Base-by-base conservation (phyloP, 768 basidiomycete genomes). In the Pisolithus orientalis region DNA sequence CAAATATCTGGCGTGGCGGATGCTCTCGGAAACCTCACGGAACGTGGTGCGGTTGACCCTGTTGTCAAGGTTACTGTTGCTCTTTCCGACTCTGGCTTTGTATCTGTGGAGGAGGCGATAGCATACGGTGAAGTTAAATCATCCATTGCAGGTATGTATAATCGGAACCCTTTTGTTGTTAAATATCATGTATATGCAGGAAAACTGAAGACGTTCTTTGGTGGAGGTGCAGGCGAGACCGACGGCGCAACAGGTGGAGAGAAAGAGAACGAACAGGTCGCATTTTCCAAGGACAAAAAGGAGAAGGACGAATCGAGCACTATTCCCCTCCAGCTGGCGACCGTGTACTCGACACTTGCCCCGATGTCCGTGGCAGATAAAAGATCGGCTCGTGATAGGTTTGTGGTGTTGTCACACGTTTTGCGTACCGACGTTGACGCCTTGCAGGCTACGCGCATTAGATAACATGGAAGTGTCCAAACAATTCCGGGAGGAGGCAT, bases 191-290 rank as follows among this genome's bases (percentile, higher is more conserved):
- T 44, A 47, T 39, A 47, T 27, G 38, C 59, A 83, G 92, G 88
- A 53, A 93, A 89, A 71, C 71, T 99, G 53, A 96, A 94, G 72
- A 85, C 83, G 39, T 70, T 99, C 54, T 95, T 97, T 62, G 87
- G 87, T 29, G 80, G 75, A 43, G 77, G 80, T 48, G 65, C 76
- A 47, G 73, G 74, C 4, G 60, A 62, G 48, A 58, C 66, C 50
- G 59, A 68, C 25, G 57, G 55, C 42, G 34, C 64, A 62, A 40
- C 60, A 10, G 52, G 59, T 4, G 63, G 65, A 32, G 64, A 71
- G 44, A 57, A 71, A 3, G 65, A 75, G 3, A 60, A 69, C 9
- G 62, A 57, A 25, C 60, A 54, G n/a, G 50, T 73, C 17, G 59
- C 70, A 17, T 53, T 64, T 1, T 58, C 69, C 39, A 62, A 59